phyloP scores from a whole-genome alignment of 345 rosid genomes.

The Luvunga scandens region DNA sequence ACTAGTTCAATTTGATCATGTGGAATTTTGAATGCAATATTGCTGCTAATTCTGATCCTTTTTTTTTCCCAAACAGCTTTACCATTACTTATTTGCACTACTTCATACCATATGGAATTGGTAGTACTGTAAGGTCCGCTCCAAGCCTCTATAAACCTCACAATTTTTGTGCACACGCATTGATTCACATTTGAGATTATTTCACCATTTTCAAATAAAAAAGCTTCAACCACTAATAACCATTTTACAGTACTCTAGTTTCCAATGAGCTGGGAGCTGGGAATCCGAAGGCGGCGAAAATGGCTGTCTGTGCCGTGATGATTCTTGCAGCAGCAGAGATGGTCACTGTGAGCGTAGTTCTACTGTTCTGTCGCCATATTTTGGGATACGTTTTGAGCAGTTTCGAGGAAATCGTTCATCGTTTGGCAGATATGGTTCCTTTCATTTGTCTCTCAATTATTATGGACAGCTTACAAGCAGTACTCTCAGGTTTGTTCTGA shows the following conservation, averaged over 20 bases:
- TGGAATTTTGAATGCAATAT: no score
- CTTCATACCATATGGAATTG: constrained; percentile 14
- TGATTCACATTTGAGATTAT: no score
- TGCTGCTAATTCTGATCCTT: neutral
- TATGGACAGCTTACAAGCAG: constrained; percentile 32
- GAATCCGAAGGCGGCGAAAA: constrained; percentile 32
- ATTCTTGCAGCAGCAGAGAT: constrained; percentile 21
- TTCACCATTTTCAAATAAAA: no score
- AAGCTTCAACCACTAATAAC: no score
- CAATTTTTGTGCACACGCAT: no score
- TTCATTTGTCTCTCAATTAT: constrained; percentile 33
- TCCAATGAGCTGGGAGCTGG: constrained; percentile 51
- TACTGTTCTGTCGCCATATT: constrained; percentile 19
- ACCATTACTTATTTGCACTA: constrained; percentile 3
- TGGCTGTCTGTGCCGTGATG: constrained; percentile 18
- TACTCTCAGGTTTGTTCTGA: constrained; percentile 33
- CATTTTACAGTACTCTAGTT: constrained; percentile 32
- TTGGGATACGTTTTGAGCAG: constrained; percentile 39
- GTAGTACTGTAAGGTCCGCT: constrained; percentile 15
- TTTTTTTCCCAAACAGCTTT: neutral
- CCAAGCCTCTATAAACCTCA: neutral
- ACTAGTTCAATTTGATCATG: no score
- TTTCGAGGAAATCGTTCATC: constrained; percentile 29
- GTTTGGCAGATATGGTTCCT: constrained; percentile 36
- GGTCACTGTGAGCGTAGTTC: constrained; percentile 17